phyloP scores from a whole-genome alignment of 345 rosid species.

The Dipteronia dyeriana region DNA sequence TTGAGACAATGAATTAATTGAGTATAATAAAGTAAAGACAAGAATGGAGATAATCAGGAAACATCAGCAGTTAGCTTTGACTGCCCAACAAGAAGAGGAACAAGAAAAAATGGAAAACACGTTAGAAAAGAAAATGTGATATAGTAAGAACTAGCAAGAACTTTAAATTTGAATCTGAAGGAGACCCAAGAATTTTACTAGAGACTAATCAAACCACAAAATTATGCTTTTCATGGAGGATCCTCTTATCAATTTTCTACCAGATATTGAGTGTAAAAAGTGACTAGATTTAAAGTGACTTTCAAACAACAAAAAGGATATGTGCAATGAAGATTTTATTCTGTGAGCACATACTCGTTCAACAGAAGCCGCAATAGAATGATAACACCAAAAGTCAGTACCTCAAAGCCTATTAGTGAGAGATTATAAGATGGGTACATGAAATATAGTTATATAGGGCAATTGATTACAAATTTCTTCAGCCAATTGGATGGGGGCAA shows the following conservation, averaged over 20 bases:
- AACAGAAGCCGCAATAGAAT: neutral
- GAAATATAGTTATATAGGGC: neutral
- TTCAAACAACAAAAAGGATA: neutral
- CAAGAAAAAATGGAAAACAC: neutral
- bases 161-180: neutral
- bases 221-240: neutral
- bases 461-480: neutral
- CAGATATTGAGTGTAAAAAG: neutral
- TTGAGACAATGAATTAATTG: neutral
- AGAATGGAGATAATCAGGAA: neutral
- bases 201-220: neutral
- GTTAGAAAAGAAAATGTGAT: neutral
- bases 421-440: neutral
- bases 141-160: neutral
- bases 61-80: neutral
- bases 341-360: neutral
- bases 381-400: neutral
- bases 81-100: neutral
- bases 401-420: neutral
- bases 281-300: neutral
- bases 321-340: neutral
- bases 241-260: neutral
- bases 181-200: neutral
- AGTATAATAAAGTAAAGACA: neutral
- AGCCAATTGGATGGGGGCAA: neutral